phyloP scores from a whole-genome alignment of 169 alveolate species.

The Perkinsus chesapeaki region DNA sequence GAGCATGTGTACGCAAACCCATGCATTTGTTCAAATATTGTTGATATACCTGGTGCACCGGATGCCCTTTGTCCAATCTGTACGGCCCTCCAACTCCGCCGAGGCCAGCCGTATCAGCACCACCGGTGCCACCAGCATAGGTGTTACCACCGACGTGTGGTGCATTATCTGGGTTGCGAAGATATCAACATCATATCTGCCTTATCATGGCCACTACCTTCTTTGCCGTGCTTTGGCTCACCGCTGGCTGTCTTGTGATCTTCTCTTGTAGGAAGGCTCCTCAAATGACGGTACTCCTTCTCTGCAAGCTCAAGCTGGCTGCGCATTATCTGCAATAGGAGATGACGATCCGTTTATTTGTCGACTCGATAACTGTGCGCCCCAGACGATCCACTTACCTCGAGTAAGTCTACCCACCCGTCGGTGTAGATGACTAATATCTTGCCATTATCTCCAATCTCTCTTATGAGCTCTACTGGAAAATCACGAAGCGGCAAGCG shows the following conservation, averaged over 20 bases:
- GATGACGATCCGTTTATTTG: no score
- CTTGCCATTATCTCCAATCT: neutral
- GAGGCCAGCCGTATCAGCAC: neutral
- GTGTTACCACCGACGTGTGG: neutral
- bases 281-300: neutral
- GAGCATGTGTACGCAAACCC: no score
- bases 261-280: neutral
- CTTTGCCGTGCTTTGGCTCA: neutral
- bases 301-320: neutral
- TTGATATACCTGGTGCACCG: neutral
- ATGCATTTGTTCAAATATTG: no score
- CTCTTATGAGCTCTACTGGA: neutral
- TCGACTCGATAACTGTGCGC: no score
- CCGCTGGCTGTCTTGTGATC: neutral
- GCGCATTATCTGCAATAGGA: no score
- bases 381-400: no score
- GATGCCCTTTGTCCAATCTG: neutral
- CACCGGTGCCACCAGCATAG: neutral
- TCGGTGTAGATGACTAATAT: neutral
- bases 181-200: neutral
- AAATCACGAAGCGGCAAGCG: neutral
- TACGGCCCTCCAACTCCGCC: conserved; percentile 1
- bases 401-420: no score
- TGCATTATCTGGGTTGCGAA: neutral
- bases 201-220: neutral